Evolutionary conservation across 352 stramenopile genomes (phyloP).

Genomic region (Pythium phragmiticola): DNA sequence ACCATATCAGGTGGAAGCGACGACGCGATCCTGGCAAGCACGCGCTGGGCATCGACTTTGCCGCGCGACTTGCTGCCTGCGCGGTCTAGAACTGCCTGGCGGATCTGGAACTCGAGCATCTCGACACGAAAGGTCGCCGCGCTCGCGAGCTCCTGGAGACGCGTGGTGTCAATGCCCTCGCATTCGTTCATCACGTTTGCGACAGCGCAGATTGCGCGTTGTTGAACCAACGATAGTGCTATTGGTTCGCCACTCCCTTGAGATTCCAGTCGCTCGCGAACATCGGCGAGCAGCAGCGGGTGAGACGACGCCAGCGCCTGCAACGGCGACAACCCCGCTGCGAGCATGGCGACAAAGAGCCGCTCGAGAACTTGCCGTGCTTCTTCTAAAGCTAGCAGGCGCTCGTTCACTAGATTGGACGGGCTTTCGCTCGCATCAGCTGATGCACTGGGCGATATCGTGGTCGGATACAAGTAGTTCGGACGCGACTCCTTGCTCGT

Average conservation of each 20-base stretch:
- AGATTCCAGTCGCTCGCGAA: not conserved
- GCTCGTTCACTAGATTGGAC: not conserved
- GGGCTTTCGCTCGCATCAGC: not conserved
- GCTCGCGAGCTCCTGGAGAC: conserved; percentile 27
- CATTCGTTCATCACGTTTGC: not conserved
- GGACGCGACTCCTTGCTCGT: not conserved
- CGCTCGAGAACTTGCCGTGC: conserved; percentile 2
- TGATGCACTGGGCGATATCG: not conserved
- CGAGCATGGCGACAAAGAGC: conserved; percentile 12
- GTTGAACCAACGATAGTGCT: not conserved
- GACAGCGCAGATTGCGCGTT: not conserved
- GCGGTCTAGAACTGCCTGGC: conserved; percentile 27
- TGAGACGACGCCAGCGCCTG: not conserved
- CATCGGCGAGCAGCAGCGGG: not conserved
- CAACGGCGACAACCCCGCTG: not conserved
- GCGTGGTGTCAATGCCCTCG: not conserved
- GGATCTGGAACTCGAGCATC: conserved; percentile 50
- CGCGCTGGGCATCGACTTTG: conserved; percentile 35
- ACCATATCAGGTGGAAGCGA: conserved; percentile 11
- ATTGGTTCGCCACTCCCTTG: not conserved
- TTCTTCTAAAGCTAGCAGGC: not conserved
- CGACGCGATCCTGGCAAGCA: conserved; percentile 22
- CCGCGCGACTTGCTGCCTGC: conserved; percentile 24
- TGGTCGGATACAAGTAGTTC: not conserved
- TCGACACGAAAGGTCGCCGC: conserved; percentile 41